A percentile compares a stretch with the other conserved stretches of the same genome.
Evolutionary conservation across 805 yeast genomes (phyloP).

Genomic region (Kuraishia borneana): DNA sequence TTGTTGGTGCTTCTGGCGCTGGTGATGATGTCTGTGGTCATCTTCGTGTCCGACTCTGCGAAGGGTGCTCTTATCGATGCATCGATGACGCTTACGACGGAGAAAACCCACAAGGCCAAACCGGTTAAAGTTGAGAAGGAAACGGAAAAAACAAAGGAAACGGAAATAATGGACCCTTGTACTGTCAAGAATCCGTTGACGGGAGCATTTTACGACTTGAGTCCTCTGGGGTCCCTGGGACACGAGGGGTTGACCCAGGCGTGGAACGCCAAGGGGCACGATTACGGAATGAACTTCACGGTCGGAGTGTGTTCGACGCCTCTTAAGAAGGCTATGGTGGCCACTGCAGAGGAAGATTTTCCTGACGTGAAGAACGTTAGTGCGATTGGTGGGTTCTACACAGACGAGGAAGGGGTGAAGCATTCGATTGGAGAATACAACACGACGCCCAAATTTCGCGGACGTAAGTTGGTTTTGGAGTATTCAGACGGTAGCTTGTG

Average conservation of each 20-base stretch:
- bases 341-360: constrained; percentile 16
- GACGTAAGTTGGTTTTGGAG: constrained; percentile 57
- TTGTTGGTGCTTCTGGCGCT: neutral
- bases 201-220: constrained; percentile 33
- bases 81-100: neutral
- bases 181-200: constrained; percentile 30
- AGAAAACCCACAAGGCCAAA: neutral
- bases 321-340: constrained; percentile 12
- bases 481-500: constrained; percentile 63
- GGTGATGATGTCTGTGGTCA: neutral
- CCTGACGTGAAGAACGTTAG: constrained; percentile 24
- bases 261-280: constrained; percentile 66
- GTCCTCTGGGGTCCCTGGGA: constrained; percentile 22
- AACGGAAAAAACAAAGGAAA: constrained; percentile 4
- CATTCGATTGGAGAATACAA: constrained; percentile 53
- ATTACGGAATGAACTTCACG: constrained; percentile 62
- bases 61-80: neutral
- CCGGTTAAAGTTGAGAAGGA: neutral
- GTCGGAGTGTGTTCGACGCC: constrained; percentile 62
- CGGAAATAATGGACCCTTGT: constrained; percentile 22
- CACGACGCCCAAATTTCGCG: constrained; percentile 55
- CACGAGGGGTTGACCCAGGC: constrained; percentile 24
- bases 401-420: constrained; percentile 28
- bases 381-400: constrained; percentile 47
- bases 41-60: neutral